Evolutionary conservation across 176 grass and related monocot species (phyloP), one percentile per base, ranked within the genome.

Genomic region (Hyparrhenia diplandra): DNA sequence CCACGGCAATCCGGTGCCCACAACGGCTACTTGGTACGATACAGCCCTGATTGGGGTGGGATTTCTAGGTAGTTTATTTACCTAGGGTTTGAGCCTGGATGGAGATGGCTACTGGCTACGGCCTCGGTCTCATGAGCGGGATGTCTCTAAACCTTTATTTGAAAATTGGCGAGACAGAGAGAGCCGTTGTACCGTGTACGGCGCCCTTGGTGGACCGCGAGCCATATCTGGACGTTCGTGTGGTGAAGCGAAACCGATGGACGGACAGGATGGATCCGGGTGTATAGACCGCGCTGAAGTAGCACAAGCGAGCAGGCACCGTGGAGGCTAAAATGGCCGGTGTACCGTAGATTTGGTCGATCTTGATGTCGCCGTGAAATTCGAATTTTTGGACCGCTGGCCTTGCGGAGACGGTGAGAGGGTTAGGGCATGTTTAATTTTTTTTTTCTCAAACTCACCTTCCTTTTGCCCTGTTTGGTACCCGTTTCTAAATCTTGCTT

Each of bases 81-180:
- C 64, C 77, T 76, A 57, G 25, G 71, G 64, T 81, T 89, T 32
- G 37, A 13, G 52, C 54, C 23, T 42, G 51, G 64, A 71, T 24
- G 71, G 71, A 47, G 41, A 21, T 61, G 70, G 52, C 40, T 31
- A 21, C 51, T 57, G 71, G 21, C 5, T 3, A 28, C 68, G 67
- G 0, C 39, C 47, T 28, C 31, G 17, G 34, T 29, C 21, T 57
- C 9, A 7, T 57, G 69, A 29, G 86, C 80, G 75, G 60, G 75
- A 36, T 47, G 2, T 41, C 57, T 47, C 6, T 2, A 30, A 63
- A 75, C 20, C 2, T 25, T n/a, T n/a, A 72, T 71, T 85, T 70
- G 27, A 81, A 83, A 71, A n/a, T n/a, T 34, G 21, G 21, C 13
- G 41, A 77, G 20, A 20, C 60, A 24, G 42, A 52, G 25, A 62